These are phyloP conservation scores for Histomonas meleagridis DNA, from an alignment of 208 protist genomes.

Conservation along the genomic window DNA sequence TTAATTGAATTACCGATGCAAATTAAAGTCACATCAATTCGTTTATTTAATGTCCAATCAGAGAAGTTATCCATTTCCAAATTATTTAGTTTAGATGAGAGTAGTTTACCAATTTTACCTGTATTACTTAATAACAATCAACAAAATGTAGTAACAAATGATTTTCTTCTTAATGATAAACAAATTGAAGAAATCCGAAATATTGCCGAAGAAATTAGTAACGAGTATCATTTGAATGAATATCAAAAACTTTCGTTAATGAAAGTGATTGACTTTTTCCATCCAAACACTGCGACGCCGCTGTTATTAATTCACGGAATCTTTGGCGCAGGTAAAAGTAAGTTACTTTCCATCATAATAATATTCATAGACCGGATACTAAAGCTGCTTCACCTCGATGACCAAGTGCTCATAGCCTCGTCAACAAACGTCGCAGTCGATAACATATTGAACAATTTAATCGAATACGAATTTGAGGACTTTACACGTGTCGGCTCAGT, in stretches of 20 bases:
- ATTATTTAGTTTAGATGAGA: not conserved
- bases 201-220: not conserved
- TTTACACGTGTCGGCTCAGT: not conserved
- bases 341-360: conserved; percentile 29
- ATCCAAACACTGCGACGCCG: not conserved
- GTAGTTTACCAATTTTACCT: not conserved
- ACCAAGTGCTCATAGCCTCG: conserved; percentile 36
- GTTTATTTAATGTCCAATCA: conserved; percentile 11
- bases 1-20: not conserved
- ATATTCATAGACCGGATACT: conserved; percentile 18
- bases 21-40: not conserved
- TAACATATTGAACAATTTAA: conserved; percentile 36
- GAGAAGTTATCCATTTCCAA: not conserved
- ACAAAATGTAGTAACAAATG: not conserved
- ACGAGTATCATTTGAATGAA: not conserved
- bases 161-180: not conserved
- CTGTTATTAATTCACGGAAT: conserved; percentile 43
- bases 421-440: conserved; percentile 44
- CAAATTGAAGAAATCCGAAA: not conserved
- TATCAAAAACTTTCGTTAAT: not conserved
- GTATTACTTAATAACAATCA: not conserved
- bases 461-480: not conserved
- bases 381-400: not conserved
- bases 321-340: conserved; percentile 43
- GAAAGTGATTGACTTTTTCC: not conserved